Percentiles rank a stretch among this genome's conserved stretches.
Evolutionary conservation across 179 eudicot genomes (phyloP).

Genomic region (Spinacia oleracea): DNA sequence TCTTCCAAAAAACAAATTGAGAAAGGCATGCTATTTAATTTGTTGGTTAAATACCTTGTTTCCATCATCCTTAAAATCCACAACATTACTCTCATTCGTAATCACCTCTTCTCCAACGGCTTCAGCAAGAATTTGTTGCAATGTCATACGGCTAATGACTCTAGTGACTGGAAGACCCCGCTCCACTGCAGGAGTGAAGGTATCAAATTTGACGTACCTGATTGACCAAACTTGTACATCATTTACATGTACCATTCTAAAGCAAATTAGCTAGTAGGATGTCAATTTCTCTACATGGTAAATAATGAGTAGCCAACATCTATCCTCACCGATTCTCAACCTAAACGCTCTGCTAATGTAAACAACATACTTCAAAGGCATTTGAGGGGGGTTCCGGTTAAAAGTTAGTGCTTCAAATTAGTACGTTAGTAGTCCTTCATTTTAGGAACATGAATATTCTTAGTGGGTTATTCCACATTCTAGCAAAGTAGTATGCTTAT

Average conservation of each 20-base stretch:
- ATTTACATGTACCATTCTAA: conserved; percentile 6
- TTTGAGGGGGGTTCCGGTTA: background rate
- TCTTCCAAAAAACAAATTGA: background rate
- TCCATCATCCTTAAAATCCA: conserved; percentile 77
- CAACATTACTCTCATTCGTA: conserved; percentile 82
- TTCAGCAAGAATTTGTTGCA: conserved; percentile 77
- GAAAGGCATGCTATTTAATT: background rate
- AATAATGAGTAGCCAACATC: background rate
- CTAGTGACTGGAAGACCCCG: conserved; percentile 92
- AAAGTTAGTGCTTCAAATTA: too few relatives aligned
- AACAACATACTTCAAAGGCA: background rate
- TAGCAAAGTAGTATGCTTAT: too few relatives aligned
- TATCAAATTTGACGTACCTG: conserved; percentile 98
- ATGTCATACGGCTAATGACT: conserved; percentile 87
- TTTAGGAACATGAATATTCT: too few relatives aligned
- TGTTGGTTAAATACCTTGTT: conserved; percentile 28
- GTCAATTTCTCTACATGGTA: background rate
- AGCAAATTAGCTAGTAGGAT: background rate
- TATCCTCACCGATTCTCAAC: background rate
- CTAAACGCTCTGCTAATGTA: background rate
- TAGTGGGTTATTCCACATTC: too few relatives aligned
- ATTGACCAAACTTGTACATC: conserved; percentile 27
- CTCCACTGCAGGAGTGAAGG: conserved; percentile 96
- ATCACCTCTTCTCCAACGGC: conserved; percentile 81
- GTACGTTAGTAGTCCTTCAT: too few relatives aligned